These are phyloP conservation scores for Aulographum hederae DNA, from an alignment of 2,329 filamentous ascomycete genomes.

Conservation along the genomic window DNA sequence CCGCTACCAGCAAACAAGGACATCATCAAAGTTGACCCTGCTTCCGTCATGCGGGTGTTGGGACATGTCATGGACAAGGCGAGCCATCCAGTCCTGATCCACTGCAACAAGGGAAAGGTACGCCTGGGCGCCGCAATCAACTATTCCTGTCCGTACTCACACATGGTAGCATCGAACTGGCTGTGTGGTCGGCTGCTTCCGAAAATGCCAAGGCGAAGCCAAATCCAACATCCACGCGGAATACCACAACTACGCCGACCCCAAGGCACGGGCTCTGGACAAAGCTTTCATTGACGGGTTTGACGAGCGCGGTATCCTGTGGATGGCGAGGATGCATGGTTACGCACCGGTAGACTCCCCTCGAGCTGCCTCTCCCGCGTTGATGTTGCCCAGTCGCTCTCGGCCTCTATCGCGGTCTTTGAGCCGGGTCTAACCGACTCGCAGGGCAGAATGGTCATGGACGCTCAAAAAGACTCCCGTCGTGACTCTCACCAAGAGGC, in stretches of 20 bases:
- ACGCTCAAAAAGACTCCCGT: too few species aligned
- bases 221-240: slow-evolving; percentile 46
- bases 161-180: slow-evolving; percentile 81
- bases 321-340: slow-evolving; percentile 13
- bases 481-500: too few species aligned
- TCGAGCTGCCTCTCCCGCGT: not conserved
- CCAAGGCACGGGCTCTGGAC: slow-evolving; percentile 30
- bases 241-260: slow-evolving; percentile 44
- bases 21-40: slow-evolving; percentile 18
- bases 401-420: too few species aligned
- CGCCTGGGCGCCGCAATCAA: slow-evolving; percentile 1
- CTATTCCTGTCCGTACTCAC: not conserved
- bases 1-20: slow-evolving; percentile 83
- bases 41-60: slow-evolving; percentile 50
- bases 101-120: slow-evolving; percentile 83
- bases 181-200: slow-evolving; percentile 66
- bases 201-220: slow-evolving; percentile 51
- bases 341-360: not conserved
- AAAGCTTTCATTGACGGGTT: slow-evolving; percentile 26
- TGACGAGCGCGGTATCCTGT: slow-evolving; percentile 22
- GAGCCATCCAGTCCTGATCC: slow-evolving; percentile 68
- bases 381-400: too few species aligned
- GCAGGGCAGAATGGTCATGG: too few species aligned
- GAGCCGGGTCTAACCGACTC: too few species aligned
- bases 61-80: slow-evolving; percentile 49